A percentile compares a stretch with the other conserved stretches of the same genome.
These are phyloP conservation scores for Colletotrichum simmondsii DNA, from an alignment of 2,329 filamentous ascomycete genomes.

Conservation along the genomic window DNA sequence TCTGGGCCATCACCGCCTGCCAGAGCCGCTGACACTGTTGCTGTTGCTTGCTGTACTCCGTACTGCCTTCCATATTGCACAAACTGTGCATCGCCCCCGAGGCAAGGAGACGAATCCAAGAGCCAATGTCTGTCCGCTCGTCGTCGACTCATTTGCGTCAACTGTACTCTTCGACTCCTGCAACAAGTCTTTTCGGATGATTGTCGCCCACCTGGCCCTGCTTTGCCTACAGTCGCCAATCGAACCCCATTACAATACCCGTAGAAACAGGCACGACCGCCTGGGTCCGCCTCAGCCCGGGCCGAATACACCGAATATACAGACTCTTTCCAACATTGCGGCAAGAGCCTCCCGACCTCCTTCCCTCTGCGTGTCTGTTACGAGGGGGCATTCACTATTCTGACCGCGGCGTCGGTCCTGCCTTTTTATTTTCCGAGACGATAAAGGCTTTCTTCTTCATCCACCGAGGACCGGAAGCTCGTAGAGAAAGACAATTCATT, in stretches of 20 bases:
- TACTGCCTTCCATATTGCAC: slow-evolving; percentile 11
- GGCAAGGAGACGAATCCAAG: not conserved
- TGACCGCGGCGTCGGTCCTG: not conserved
- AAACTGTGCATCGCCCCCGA: not conserved
- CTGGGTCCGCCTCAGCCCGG: not conserved
- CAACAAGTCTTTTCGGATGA: not conserved
- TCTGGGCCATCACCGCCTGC: slow-evolving; percentile 9
- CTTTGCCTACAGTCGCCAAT: not conserved
- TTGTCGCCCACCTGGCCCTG: not conserved
- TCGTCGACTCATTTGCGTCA: slow-evolving; percentile 17
- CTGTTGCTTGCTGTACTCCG: not conserved
- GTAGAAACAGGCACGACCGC: not conserved
- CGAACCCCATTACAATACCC: not conserved
- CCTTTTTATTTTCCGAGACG: not conserved
- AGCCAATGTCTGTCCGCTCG: not conserved
- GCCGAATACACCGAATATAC: slow-evolving; percentile 10
- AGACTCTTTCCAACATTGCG: not conserved
- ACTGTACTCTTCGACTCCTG: not conserved
- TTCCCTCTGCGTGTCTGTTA: not conserved
- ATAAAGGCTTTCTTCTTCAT: not conserved
- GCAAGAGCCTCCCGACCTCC: not conserved
- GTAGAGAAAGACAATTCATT: not conserved
- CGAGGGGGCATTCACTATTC: not conserved
- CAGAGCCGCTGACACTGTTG: not conserved
- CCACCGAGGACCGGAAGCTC: not conserved